These are phyloP conservation scores for Claviceps monticola DNA, from an alignment of 2,329 filamentous ascomycete species.

Conservation along the genomic window DNA sequence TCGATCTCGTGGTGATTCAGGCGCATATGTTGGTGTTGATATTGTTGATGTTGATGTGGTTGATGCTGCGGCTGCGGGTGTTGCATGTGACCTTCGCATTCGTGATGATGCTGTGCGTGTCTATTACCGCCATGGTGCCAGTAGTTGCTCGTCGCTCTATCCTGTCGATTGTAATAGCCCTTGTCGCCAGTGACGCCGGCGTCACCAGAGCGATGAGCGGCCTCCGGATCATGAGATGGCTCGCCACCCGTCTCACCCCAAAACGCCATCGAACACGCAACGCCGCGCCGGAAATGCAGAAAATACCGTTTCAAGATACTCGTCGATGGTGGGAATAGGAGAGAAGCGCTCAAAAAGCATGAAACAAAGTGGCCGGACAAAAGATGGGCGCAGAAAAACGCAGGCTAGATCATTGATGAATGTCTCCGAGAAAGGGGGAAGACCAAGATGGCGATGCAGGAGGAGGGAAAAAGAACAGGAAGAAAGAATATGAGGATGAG, in stretches of 20 bases:
- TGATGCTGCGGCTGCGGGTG: background rate
- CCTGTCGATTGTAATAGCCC: background rate
- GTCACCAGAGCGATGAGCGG: background rate
- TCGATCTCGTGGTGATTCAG: constrained; percentile 3
- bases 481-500: background rate
- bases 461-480: background rate
- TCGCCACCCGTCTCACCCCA: constrained; percentile 23
- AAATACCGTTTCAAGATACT: background rate
- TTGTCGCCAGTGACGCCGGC: background rate
- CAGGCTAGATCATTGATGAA: background rate
- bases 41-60: background rate
- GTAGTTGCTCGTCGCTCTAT: background rate
- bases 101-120: background rate
- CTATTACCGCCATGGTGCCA: background rate
- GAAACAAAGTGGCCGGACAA: background rate
- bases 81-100: background rate
- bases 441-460: background rate
- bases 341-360: background rate
- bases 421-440: background rate
- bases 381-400: background rate
- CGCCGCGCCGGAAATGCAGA: background rate
- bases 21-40: background rate
- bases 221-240: constrained; percentile 13
- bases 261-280: constrained; percentile 25
- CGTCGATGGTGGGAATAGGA: background rate